A percentile compares a stretch with the other conserved stretches of the same genome.
These are phyloP conservation scores for Ilyonectria mors-panacis DNA, from an alignment of 2,329 filamentous ascomycete species.

Conservation along the genomic window DNA sequence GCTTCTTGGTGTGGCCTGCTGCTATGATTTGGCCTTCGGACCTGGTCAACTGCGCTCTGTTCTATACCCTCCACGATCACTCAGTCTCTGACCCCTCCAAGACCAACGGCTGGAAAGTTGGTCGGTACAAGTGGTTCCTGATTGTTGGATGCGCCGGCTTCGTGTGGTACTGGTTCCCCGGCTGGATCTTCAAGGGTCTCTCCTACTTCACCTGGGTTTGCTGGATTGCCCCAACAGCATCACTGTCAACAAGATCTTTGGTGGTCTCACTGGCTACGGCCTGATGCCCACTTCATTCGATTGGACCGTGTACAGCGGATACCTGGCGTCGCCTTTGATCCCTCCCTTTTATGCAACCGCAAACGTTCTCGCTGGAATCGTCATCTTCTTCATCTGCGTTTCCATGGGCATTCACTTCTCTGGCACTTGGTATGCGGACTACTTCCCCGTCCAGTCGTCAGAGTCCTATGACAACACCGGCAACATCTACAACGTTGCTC, in stretches of 20 bases:
- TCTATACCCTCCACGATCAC: conserved; percentile 64
- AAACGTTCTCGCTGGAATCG: conserved; percentile 67
- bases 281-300: conserved; percentile 74
- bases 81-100: conserved; percentile 63
- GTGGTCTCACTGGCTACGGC: conserved; percentile 70
- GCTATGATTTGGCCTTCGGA: conserved; percentile 73
- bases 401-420: conserved; percentile 73
- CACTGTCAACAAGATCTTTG: conserved; percentile 75
- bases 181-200: conserved; percentile 74
- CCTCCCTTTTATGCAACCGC: conserved; percentile 69
- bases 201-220: conserved; percentile 75
- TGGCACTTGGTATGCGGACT: conserved; percentile 71
- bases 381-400: conserved; percentile 69
- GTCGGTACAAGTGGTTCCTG: conserved; percentile 75
- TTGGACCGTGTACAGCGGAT: conserved; percentile 65
- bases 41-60: conserved; percentile 67
- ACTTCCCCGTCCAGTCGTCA: conserved; percentile 73
- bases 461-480: conserved; percentile 77
- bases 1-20: conserved; percentile 68
- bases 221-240: conserved; percentile 72
- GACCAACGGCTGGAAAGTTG: conserved; percentile 73
- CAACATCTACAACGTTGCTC: conserved; percentile 69
- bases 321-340: conserved; percentile 65
- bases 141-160: conserved; percentile 67
- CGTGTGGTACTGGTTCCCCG: conserved; percentile 74